A percentile compares a stretch with the other conserved stretches of the same genome.
Evolutionary conservation across 306 rosid genomes (phyloP).

Genomic region (Clitoria ternatea): DNA sequence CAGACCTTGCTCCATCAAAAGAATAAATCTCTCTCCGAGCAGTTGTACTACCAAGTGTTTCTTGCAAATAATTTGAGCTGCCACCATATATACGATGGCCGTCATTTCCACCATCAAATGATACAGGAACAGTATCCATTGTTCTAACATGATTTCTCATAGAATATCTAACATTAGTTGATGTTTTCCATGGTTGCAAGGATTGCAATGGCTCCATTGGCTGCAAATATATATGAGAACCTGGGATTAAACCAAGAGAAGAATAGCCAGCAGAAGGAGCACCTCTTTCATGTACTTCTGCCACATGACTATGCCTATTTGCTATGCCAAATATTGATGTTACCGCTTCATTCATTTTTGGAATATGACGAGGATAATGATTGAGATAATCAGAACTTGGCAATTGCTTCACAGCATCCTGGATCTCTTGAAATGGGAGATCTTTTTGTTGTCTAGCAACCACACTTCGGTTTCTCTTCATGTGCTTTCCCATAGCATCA

Average conservation of each 20-base stretch:
- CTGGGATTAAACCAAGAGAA: background rate
- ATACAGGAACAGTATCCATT: background rate
- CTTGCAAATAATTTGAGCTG: conserved; percentile 17
- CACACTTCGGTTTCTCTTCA: background rate
- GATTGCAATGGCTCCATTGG: conserved; percentile 11
- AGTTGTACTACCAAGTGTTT: background rate
- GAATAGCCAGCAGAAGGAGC: background rate
- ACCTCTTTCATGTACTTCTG: conserved; percentile 5
- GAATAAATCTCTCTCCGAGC: background rate
- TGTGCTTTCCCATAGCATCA: background rate
- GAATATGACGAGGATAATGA: conserved; percentile 9
- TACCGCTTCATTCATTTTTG: background rate
- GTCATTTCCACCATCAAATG: conserved; percentile 18
- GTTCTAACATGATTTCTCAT: background rate
- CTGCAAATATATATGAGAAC: background rate
- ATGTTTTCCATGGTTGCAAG: background rate
- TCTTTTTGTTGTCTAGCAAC: background rate
- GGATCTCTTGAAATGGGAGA: background rate
- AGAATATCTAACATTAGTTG: background rate
- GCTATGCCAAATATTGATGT: background rate
- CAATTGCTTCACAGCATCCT: background rate
- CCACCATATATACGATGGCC: background rate
- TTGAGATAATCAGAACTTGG: conserved; percentile 2
- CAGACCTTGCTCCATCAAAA: background rate
- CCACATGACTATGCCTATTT: background rate